Evolutionary conservation across 495 filamentous ascomycete genomes (phyloP).

Genomic region (Penicillium ochrochloron): DNA sequence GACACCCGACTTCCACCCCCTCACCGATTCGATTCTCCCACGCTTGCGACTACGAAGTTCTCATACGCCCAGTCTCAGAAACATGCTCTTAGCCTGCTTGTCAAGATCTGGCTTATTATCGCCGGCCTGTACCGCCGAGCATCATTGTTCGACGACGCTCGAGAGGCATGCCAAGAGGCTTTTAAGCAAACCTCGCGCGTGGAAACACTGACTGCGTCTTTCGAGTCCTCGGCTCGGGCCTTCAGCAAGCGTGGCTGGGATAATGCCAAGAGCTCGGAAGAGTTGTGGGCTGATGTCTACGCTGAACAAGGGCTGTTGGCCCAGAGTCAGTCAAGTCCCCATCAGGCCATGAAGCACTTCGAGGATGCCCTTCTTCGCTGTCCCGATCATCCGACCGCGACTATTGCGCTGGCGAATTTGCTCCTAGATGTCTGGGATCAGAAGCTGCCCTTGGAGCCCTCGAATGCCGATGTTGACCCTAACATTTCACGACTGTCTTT

Average conservation of each 20-base stretch:
- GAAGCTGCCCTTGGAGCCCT: conserved; percentile 52
- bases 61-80: conserved; percentile 51
- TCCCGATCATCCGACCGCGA: conserved; percentile 77
- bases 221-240: conserved; percentile 53
- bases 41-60: conserved; percentile 44
- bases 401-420: conserved; percentile 79
- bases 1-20: conserved; percentile 54
- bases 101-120: conserved; percentile 89
- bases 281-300: conserved; percentile 79
- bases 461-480: conserved; percentile 37
- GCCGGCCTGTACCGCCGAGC: conserved; percentile 85
- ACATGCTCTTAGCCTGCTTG: conserved; percentile 63
- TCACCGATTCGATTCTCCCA: conserved; percentile 51
- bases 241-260: conserved; percentile 72
- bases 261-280: conserved; percentile 72
- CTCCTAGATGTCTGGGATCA: conserved; percentile 84
- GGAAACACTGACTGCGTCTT: conserved; percentile 45
- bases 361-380: conserved; percentile 78
- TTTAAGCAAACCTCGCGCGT: conserved; percentile 61
- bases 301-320: conserved; percentile 76
- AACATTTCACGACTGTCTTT: conserved; percentile 35
- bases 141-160: conserved; percentile 74
- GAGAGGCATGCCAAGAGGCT: conserved; percentile 82
- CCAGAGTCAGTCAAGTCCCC: conserved; percentile 61
- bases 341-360: conserved; percentile 71